A percentile compares a stretch with the other conserved stretches of the same genome.
Conservation (phyloP, 2,329 filamentous ascomycete genomes). For the Exophiala sideris region DNA sequence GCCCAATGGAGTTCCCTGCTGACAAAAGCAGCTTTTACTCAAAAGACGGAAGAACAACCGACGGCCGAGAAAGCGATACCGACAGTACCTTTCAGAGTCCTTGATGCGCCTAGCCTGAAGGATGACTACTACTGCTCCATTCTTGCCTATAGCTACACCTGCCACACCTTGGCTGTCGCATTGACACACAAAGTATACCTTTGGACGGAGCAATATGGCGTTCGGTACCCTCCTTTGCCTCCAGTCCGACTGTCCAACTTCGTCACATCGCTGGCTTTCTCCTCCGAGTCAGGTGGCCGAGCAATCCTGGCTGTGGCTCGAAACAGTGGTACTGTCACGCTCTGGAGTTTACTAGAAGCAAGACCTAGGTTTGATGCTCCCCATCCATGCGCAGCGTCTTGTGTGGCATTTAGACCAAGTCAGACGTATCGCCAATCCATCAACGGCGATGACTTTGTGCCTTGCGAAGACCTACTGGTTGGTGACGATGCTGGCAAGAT, state of each 20-base stretch:
- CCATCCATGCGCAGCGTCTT: conserved; percentile 71
- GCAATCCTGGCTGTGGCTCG: conserved; percentile 82
- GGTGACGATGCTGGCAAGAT: conserved; percentile 79
- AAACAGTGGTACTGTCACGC: conserved; percentile 68
- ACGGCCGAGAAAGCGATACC: conserved; percentile 53
- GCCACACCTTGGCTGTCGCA: conserved; percentile 77
- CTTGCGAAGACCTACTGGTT: conserved; percentile 79
- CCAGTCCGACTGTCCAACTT: conserved; percentile 50
- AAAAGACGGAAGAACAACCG: background rate
- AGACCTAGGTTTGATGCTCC: conserved; percentile 70
- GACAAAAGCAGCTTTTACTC: background rate
- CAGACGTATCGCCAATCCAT: conserved; percentile 50
- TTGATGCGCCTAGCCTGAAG: conserved; percentile 83
- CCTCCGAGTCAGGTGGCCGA: conserved; percentile 69
- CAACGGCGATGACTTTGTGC: conserved; percentile 43
- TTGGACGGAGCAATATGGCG: conserved; percentile 76
- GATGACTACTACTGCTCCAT: conserved; percentile 96
- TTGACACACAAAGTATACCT: conserved; percentile 76
- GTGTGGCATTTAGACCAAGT: conserved; percentile 74
- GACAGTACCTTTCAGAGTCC: conserved; percentile 74
- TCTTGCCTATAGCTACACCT: conserved; percentile 75
- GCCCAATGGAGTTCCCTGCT: background rate
- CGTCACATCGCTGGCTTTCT: conserved; percentile 87
- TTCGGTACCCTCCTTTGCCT: conserved; percentile 57
- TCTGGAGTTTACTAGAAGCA: conserved; percentile 69